These are phyloP conservation scores for Hypoxylon trugodes DNA, from an alignment of 495 filamentous ascomycete species.

Conservation along the genomic window DNA sequence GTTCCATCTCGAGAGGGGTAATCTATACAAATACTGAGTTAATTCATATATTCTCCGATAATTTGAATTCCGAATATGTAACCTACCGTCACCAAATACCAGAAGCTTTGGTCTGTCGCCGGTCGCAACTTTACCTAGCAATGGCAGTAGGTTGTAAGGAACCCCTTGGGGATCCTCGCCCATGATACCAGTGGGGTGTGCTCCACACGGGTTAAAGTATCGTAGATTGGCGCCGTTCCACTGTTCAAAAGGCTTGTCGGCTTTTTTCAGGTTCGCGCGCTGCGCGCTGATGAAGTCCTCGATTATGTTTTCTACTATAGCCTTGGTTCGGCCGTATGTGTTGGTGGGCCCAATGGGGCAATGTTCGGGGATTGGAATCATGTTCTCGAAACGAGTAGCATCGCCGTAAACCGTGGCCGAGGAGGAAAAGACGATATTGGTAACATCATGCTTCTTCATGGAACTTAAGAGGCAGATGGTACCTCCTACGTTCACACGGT, in stretches of 20 bases:
- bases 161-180: slow-evolving; percentile 96
- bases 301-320: slow-evolving; percentile 88
- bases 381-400: slow-evolving; percentile 92
- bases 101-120: slow-evolving; percentile 94
- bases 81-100: slow-evolving; percentile 91
- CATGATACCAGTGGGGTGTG: slow-evolving; percentile 97
- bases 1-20: slow-evolving; percentile 86
- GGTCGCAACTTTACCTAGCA: slow-evolving; percentile 94
- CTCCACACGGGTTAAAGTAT: slow-evolving; percentile 97
- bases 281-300: slow-evolving; percentile 89
- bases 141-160: slow-evolving; percentile 93
- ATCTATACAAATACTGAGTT: slow-evolving; percentile 62
- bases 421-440: slow-evolving; percentile 97
- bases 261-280: slow-evolving; percentile 82
- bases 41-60: not conserved
- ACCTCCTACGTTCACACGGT: slow-evolving; percentile 94
- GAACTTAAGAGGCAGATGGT: slow-evolving; percentile 85
- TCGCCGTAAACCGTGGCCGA: slow-evolving; percentile 92
- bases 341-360: slow-evolving; percentile 97
- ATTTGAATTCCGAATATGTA: not conserved
- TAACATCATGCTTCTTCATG: slow-evolving; percentile 88
- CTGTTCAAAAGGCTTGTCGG: slow-evolving; percentile 75
- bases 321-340: slow-evolving; percentile 96
- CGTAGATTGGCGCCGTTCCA: slow-evolving; percentile 95
- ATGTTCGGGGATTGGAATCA: slow-evolving; percentile 98